These are phyloP conservation scores for Penstemon newberryi DNA, from an alignment of 257 asterid genomes.

Conservation along the genomic window DNA sequence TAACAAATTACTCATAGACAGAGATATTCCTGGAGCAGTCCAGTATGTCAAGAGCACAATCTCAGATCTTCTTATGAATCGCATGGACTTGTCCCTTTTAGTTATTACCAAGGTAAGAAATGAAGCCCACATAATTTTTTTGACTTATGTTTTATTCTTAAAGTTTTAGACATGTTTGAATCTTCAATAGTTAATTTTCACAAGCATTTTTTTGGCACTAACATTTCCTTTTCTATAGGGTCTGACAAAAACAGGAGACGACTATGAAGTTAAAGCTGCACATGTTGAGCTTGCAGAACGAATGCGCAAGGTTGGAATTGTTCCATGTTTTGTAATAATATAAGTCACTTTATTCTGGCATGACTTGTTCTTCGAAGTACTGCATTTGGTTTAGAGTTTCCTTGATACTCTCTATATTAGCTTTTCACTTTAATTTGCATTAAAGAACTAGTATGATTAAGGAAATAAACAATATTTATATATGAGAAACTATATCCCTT, in stretches of 20 bases:
- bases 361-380: neutral
- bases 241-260: constrained; percentile 95
- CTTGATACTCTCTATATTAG: neutral
- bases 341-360: constrained; percentile 18
- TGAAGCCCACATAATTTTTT: neutral
- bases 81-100: constrained; percentile 96
- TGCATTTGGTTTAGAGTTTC: constrained; percentile 10
- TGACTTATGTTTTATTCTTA: constrained; percentile 5
- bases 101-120: constrained; percentile 89
- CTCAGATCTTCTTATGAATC: constrained; percentile 96
- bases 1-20: constrained; percentile 85
- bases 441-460: neutral
- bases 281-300: constrained; percentile 99
- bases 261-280: constrained; percentile 97
- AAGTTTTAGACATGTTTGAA: neutral
- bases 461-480: neutral
- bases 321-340: constrained; percentile 21
- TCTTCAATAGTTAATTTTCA: constrained; percentile 21
- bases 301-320: constrained; percentile 84
- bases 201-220: constrained; percentile 20
- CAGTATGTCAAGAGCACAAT: constrained; percentile 90
- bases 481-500: neutral
- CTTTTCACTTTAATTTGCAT: constrained; percentile 2
- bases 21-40: constrained; percentile 95
- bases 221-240: constrained; percentile 53